Conservation (phyloP, 768 basidiomycete genomes). For the Tephrocybe sp. region DNA sequence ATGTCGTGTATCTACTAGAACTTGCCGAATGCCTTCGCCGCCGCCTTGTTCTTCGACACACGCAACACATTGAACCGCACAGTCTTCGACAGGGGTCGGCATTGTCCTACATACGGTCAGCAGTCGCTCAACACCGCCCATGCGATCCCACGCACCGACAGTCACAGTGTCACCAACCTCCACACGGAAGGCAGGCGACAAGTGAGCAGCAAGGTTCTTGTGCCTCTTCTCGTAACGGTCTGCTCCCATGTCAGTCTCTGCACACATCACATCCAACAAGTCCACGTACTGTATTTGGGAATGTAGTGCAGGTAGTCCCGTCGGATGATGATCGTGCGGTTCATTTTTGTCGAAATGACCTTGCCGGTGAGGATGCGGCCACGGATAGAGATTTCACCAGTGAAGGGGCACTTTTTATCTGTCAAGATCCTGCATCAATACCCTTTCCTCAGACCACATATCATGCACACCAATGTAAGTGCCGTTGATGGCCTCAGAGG, state of each 20-base stretch:
- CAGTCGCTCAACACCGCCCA: background rate
- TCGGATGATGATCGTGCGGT: slow-evolving; percentile 96
- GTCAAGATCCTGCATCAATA: slow-evolving; percentile 8
- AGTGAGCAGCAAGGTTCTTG: slow-evolving; percentile 97
- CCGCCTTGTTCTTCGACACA: slow-evolving; percentile 90
- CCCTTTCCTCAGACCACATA: background rate
- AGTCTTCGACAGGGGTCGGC: slow-evolving; percentile 98
- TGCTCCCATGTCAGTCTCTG: slow-evolving; percentile 27
- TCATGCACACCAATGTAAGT: slow-evolving; percentile 86
- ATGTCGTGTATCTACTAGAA: slow-evolving; percentile 47
- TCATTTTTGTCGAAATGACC: slow-evolving; percentile 99
- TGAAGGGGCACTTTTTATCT: slow-evolving; percentile 99
- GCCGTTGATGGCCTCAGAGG: slow-evolving; percentile 91
- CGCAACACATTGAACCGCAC: slow-evolving; percentile 99
- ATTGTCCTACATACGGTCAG: slow-evolving; percentile 68
- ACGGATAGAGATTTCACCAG: slow-evolving; percentile 94
- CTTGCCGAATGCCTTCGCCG: slow-evolving; percentile 91
- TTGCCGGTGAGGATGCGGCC: slow-evolving; percentile 98
- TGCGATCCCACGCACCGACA: slow-evolving; percentile 65
- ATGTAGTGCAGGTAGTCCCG: slow-evolving; percentile 94
- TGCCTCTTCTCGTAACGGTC: slow-evolving; percentile 99
- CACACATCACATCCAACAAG: background rate
- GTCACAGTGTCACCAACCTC: slow-evolving; percentile 93
- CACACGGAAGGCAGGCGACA: slow-evolving; percentile 98
- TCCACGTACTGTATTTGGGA: slow-evolving; percentile 93